phyloP scores from a whole-genome alignment of 768 basidiomycete genomes.

The Boletus huronensis region DNA sequence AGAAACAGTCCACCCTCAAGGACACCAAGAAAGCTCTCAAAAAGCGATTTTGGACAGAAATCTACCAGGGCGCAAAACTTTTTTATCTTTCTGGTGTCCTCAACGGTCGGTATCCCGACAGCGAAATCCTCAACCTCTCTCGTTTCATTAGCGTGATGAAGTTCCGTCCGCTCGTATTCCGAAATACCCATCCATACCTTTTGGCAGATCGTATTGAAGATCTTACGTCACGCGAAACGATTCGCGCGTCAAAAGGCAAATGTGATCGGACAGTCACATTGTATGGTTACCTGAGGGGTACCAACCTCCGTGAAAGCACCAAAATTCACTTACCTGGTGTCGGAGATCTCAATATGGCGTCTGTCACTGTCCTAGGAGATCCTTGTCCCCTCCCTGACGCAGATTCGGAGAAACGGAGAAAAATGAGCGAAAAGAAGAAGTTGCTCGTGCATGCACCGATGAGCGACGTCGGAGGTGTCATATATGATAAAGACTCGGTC shows the following conservation, averaged over 20 bases:
- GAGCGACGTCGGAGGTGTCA: conserved; percentile 96
- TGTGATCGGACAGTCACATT: conserved; percentile 92
- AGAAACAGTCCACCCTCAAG: conserved; percentile 81
- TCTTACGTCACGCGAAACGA: conserved; percentile 80
- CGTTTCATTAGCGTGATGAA: conserved; percentile 98
- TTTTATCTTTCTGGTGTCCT: conserved; percentile 97
- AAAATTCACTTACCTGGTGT: conserved; percentile 94
- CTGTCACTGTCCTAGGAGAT: conserved; percentile 76
- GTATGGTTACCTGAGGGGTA: conserved; percentile 93
- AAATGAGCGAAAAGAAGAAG: conserved; percentile 94
- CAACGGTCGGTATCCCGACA: conserved; percentile 96
- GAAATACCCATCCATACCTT: conserved; percentile 93
- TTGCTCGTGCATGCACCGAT: conserved; percentile 93
- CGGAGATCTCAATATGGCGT: conserved; percentile 79
- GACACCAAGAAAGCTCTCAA: conserved; percentile 92
- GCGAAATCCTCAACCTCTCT: conserved; percentile 92
- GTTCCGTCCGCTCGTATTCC: conserved; percentile 94
- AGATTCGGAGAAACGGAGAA: conserved; percentile 87
- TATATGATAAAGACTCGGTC: conserved; percentile 98
- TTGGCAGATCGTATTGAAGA: conserved; percentile 95
- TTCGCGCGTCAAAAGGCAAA: conserved; percentile 77
- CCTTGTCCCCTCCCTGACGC: conserved; percentile 93
- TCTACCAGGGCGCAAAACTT: conserved; percentile 97
- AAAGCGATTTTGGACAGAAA: conserved; percentile 99
- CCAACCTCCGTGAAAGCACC: conserved; percentile 69